Evolutionary conservation across 106 monocot species (phyloP), one percentile per base, ranked within the genome.

Genomic region (Platanthera zijinensis): DNA sequence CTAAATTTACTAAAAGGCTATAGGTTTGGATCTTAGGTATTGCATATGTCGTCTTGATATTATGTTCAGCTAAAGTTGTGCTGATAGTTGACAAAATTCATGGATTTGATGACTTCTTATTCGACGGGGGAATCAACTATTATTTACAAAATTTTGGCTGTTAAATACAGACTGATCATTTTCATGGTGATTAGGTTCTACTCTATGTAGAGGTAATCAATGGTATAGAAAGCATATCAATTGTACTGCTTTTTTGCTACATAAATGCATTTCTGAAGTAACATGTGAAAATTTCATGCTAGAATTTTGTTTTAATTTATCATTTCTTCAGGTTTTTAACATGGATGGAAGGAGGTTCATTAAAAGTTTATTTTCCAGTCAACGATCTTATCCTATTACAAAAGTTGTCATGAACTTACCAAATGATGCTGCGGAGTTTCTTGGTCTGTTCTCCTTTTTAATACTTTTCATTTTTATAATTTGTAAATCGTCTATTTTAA

Each of bases 341-440:
- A 97, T 97, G 97, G 97, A 97, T 22, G 97, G 89, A 13, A 91
- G 97, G 78, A 91, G 97, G 75, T 97, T 97, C 75, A 86, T 97
- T 71, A 64, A 50, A 18, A 73, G 83, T 52, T 74, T 97, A 74
- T 88, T 91, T 76, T 25, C 89, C 14, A 80, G 56, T 13, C 82
- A 72, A 62, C 69, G 71, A 17, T 59, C 54, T 52, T 75, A 74
- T 74, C 56, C 72, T 71, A 57, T 92, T 52, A 94, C 91, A 18
- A 91, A 97, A 86, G 89, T 94, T 9, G 94, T 97, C 50, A 94
- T 97, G 97, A 94, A 97, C 81, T 85, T 97, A 77, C 97, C 97
- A 50, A 89, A 83, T 25, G 86, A 91, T 83, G 91, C 91, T 82
- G 82, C 76, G 25, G 87, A 92, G 46, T 97, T 97, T 50, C 86